phyloP scores from a whole-genome alignment of 2,329 filamentous ascomycete genomes.

The Colletotrichum endophyticum region DNA sequence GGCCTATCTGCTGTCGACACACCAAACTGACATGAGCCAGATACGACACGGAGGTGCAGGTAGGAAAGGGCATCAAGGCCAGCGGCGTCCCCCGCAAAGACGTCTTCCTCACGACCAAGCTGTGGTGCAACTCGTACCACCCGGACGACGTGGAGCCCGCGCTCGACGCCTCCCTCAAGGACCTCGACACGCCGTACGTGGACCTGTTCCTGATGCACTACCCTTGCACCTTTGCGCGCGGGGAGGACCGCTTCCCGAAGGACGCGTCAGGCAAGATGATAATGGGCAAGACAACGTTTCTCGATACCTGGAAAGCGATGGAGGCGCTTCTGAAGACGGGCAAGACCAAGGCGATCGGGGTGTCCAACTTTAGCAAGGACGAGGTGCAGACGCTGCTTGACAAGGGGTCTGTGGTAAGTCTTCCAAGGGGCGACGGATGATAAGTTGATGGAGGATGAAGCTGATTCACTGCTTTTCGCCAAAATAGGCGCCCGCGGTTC shows the following conservation, averaged over 20 bases:
- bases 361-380: not conserved
- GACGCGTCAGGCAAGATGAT: not conserved
- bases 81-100: slow-evolving; percentile 30
- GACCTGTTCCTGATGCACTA: slow-evolving; percentile 34
- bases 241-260: slow-evolving; percentile 18
- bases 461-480: not conserved
- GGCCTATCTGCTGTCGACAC: not conserved
- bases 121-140: slow-evolving; percentile 34
- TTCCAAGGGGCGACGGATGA: not conserved
- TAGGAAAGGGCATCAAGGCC: slow-evolving; percentile 27
- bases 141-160: slow-evolving; percentile 28
- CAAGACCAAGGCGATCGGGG: not conserved
- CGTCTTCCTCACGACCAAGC: slow-evolving; percentile 33
- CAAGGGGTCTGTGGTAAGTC: not conserved
- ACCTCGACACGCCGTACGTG: slow-evolving; percentile 32
- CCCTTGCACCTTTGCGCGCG: slow-evolving; percentile 28
- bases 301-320: not conserved
- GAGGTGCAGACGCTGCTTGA: not conserved
- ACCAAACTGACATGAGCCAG: not conserved
- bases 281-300: not conserved
- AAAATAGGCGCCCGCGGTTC: slow-evolving; percentile 24
- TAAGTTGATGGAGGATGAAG: not conserved
- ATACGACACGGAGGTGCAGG: slow-evolving; percentile 23
- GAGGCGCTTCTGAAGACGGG: not conserved
- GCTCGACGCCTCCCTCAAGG: slow-evolving; percentile 28